Evolutionary conservation across 2,329 filamentous ascomycete species (phyloP).

Genomic region (Chaetothyriales sp.): DNA sequence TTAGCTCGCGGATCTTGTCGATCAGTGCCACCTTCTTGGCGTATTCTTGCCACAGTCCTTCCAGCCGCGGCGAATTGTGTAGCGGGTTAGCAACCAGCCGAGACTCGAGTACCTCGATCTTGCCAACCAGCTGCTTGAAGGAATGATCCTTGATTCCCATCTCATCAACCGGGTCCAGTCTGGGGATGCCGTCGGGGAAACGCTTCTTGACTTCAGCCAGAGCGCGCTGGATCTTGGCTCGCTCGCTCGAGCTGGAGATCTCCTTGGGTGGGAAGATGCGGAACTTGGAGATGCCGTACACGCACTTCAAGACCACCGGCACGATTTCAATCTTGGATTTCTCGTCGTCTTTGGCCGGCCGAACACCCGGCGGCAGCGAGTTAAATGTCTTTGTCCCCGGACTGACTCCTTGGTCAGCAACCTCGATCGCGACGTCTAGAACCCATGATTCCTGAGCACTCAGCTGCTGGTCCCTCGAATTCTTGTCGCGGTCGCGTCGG

Average conservation of each 20-base stretch:
- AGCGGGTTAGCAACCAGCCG: conserved; percentile 76
- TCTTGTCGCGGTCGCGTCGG: conserved; percentile 49
- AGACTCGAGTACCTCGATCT: conserved; percentile 94
- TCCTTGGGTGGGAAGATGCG: conserved; percentile 72
- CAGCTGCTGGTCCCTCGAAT: conserved; percentile 50
- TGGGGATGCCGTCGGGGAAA: conserved; percentile 81
- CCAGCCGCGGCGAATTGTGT: conserved; percentile 73
- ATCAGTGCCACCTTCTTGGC: conserved; percentile 59
- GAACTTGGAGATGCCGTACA: conserved; percentile 71
- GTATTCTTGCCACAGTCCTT: conserved; percentile 77
- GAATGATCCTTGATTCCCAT: conserved; percentile 87
- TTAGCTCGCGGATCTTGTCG: conserved; percentile 71
- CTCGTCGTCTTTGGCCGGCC: conserved; percentile 46
- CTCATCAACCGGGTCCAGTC: conserved; percentile 85
- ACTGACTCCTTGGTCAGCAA: conserved; percentile 38
- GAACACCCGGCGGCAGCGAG: conserved; percentile 49
- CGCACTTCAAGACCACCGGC: conserved; percentile 69
- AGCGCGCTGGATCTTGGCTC: conserved; percentile 50
- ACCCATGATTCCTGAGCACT: conserved; percentile 63
- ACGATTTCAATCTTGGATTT: conserved; percentile 64
- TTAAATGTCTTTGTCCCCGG: conserved; percentile 45
- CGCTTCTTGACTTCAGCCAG: conserved; percentile 68
- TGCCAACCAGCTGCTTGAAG: conserved; percentile 80
- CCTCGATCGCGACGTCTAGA: conserved; percentile 62
- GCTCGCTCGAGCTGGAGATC: conserved; percentile 50